Evolutionary conservation across 352 stramenopile species (phyloP).

Genomic region (Globisporangium perplexum): DNA sequence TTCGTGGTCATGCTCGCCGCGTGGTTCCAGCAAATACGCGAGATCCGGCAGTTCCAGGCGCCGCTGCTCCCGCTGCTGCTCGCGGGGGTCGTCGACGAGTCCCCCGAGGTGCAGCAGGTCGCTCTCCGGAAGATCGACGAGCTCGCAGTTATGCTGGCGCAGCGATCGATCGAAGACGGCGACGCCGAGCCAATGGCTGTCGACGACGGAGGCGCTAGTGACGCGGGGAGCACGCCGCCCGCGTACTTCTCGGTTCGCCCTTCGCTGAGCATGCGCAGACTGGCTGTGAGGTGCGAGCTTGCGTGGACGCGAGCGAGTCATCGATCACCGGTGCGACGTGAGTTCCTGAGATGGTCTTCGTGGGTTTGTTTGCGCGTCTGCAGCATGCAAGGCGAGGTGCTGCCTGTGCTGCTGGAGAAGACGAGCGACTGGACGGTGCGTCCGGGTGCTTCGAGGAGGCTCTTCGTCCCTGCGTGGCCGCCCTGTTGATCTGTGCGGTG

Average conservation of each 20-base stretch:
- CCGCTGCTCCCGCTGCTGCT: slow-evolving; percentile 65
- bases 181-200: slow-evolving; percentile 35
- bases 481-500: not conserved
- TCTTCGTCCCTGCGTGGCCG: not conserved
- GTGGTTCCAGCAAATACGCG: slow-evolving; percentile 54
- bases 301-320: not conserved
- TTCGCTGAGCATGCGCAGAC: slow-evolving; percentile 28
- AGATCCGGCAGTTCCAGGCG: slow-evolving; percentile 57
- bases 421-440: slow-evolving; percentile 69
- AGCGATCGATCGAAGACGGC: slow-evolving; percentile 8
- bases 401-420: slow-evolving; percentile 61
- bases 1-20: slow-evolving; percentile 44
- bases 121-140: slow-evolving; percentile 36
- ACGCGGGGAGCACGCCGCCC: slow-evolving; percentile 18
- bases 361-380: not conserved
- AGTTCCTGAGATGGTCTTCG: not conserved
- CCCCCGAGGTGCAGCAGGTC: slow-evolving; percentile 47
- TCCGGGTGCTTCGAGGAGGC: not conserved
- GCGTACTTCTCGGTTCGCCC: slow-evolving; percentile 48
- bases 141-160: slow-evolving; percentile 44
- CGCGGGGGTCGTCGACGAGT: slow-evolving; percentile 60
- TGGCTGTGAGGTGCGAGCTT: slow-evolving; percentile 27
- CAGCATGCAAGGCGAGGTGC: slow-evolving; percentile 39
- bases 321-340: not conserved
- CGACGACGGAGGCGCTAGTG: slow-evolving; percentile 2